These are phyloP conservation scores for Byssoonygena ceratinophila DNA, from an alignment of 2,329 filamentous ascomycete genomes.

Conservation along the genomic window DNA sequence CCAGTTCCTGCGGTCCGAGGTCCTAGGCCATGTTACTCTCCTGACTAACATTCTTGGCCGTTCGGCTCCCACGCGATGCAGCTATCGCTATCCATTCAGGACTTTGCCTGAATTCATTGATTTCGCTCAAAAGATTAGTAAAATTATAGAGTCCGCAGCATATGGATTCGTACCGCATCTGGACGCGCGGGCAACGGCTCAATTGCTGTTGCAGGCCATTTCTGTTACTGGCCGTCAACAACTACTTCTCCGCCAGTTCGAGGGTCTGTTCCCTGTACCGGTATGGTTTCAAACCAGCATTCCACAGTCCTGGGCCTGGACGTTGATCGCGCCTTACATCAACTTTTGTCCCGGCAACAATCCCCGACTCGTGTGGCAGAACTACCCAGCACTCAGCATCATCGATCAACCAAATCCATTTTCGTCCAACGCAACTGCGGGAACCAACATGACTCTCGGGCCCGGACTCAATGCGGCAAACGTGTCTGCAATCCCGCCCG, in stretches of 20 bases:
- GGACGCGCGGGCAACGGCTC: conserved; percentile 62
- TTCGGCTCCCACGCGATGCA: conserved; percentile 61
- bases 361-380: conserved; percentile 71
- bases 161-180: conserved; percentile 73
- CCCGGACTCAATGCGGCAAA: conserved; percentile 28
- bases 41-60: conserved; percentile 66
- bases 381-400: conserved; percentile 62
- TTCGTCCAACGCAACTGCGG: conserved; percentile 44
- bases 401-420: conserved; percentile 68
- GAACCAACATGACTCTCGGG: conserved; percentile 48
- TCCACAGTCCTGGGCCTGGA: conserved; percentile 78
- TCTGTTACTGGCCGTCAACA: conserved; percentile 72
- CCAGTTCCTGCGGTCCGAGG: conserved; percentile 66
- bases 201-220: conserved; percentile 64
- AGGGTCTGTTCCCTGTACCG: conserved; percentile 68
- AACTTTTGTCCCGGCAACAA: conserved; percentile 61
- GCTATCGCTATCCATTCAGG: conserved; percentile 68
- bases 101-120: conserved; percentile 69
- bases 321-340: conserved; percentile 70
- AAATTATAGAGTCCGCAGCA: conserved; percentile 67
- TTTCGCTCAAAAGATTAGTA: conserved; percentile 76
- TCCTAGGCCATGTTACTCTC: conserved; percentile 65
- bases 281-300: conserved; percentile 72
- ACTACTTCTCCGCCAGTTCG: conserved; percentile 73
- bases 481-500: conserved; percentile 29